A percentile compares a stretch with the other conserved stretches of the same genome.
Evolutionary conservation across 2,329 filamentous ascomycete species (phyloP).

Genomic region (Akanthomyces muscarius): DNA sequence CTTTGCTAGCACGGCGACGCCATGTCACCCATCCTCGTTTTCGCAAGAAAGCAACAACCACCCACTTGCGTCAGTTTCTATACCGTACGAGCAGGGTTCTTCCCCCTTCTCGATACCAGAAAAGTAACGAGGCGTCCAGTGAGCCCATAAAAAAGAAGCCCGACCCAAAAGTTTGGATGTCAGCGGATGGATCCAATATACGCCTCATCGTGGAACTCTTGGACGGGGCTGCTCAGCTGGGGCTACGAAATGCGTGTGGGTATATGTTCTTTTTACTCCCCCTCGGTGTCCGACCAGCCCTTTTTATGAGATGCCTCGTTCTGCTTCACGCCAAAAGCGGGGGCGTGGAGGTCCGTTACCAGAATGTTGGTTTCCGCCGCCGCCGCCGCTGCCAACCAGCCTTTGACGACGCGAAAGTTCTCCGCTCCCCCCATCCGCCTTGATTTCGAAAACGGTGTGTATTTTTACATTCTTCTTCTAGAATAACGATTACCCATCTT

Average conservation of each 20-base stretch:
- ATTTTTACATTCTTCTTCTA: too few species aligned
- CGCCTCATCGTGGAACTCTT: slow-evolving; percentile 9
- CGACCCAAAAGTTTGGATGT: background rate
- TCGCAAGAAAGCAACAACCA: background rate
- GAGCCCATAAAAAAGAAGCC: background rate
- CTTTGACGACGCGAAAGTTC: background rate
- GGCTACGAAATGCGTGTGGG: background rate
- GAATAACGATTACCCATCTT: background rate
- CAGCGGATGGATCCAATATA: slow-evolving; percentile 5
- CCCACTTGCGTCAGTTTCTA: too few species aligned
- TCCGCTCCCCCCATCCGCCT: background rate
- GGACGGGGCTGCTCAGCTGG: slow-evolving; percentile 12
- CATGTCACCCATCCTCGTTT: background rate
- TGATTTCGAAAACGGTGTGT: background rate
- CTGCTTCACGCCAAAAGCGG: background rate
- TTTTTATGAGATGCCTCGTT: background rate
- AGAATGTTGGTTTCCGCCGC: background rate
- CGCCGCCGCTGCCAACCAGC: background rate
- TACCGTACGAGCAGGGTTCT: background rate
- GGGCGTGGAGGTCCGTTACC: background rate
- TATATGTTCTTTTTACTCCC: background rate
- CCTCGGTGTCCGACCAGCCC: background rate
- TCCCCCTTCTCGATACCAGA: background rate
- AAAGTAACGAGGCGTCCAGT: background rate
- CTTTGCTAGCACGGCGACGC: background rate